A percentile compares a stretch with the other conserved stretches of the same genome.
Evolutionary conservation across 768 basidiomycete genomes (phyloP).

Genomic region (Cystoderma amianthinum): DNA sequence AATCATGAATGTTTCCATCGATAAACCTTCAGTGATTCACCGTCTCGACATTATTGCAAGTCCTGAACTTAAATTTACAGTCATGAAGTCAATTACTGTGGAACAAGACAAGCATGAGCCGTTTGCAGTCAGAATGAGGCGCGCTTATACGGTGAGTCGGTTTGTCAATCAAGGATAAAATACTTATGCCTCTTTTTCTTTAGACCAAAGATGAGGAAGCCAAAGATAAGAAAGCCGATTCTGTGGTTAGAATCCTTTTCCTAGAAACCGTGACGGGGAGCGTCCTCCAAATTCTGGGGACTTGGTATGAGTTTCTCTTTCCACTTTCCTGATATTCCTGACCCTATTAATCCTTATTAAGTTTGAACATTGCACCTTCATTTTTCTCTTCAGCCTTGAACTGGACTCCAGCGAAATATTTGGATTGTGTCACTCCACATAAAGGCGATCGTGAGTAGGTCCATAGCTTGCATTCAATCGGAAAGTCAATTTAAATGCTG

Average conservation of each 20-base stretch:
- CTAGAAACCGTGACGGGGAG: constrained; percentile 39
- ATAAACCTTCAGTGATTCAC: not conserved
- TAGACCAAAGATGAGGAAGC: constrained; percentile 3
- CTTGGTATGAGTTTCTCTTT: constrained; percentile 20
- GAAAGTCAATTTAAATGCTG: not conserved
- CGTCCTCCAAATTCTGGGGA: constrained; percentile 46
- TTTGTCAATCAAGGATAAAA: too few relatives aligned
- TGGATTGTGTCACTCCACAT: constrained; percentile 26
- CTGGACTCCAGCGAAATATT: constrained; percentile 51
- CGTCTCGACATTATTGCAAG: constrained; percentile 16
- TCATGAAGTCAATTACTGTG: constrained; percentile 31
- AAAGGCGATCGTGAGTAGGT: constrained; percentile 35
- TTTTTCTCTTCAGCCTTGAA: constrained; percentile 44
- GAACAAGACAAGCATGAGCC: too few relatives aligned
- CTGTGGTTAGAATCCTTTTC: too few relatives aligned
- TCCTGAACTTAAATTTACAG: constrained; percentile 22
- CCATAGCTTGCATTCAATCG: not conserved
- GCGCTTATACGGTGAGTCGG: too few relatives aligned
- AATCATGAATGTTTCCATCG: constrained; percentile 12
- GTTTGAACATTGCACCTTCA: constrained; percentile 42
- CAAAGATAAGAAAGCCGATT: constrained; percentile 11
- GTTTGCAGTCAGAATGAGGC: too few relatives aligned
- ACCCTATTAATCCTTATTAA: too few relatives aligned
- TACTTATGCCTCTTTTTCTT: constrained; percentile 25
- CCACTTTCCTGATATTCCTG: too few relatives aligned